These are phyloP conservation scores for Wickerhamiella infanticola DNA, from an alignment of 1,139 yeast species.

Conservation along the genomic window DNA sequence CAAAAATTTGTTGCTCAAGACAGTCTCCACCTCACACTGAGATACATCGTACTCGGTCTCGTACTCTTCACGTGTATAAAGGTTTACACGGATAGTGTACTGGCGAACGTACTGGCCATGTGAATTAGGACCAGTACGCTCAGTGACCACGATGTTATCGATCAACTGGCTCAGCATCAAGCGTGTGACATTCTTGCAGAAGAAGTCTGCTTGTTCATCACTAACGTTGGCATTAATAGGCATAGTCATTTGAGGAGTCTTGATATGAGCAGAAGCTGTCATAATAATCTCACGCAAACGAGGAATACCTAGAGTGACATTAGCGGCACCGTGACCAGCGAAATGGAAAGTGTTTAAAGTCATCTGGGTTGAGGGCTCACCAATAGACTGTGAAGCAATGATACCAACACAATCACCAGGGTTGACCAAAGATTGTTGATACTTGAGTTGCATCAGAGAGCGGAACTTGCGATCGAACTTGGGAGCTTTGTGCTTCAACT, in stretches of 20 bases:
- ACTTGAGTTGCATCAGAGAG: constrained; percentile 94
- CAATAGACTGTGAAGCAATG: constrained; percentile 95
- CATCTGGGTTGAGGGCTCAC: constrained; percentile 99
- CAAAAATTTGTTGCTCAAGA: constrained; percentile 52
- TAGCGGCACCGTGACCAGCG: constrained; percentile 99
- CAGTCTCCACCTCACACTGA: constrained; percentile 59
- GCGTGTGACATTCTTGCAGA: constrained; percentile 80
- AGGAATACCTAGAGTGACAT: constrained; percentile 98
- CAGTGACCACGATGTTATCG: constrained; percentile 73
- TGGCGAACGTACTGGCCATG: constrained; percentile 47
- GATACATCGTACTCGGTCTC: constrained; percentile 77
- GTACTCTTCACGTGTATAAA: constrained; percentile 67
- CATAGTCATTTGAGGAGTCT: constrained; percentile 96
- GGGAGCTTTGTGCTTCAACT: constrained; percentile 32
- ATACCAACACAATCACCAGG: constrained; percentile 99
- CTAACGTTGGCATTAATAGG: constrained; percentile 67
- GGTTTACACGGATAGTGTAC: constrained; percentile 56
- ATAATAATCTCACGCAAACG: constrained; percentile 99
- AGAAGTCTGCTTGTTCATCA: constrained; percentile 79
- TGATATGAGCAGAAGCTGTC: constrained; percentile 92
- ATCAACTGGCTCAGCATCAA: constrained; percentile 80
- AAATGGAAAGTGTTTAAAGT: constrained; percentile 98
- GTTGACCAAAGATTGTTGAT: constrained; percentile 85
- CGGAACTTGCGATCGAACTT: constrained; percentile 77
- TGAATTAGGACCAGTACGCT: constrained; percentile 52